Conservation (phyloP, 2,329 filamentous ascomycete genomes). For the Myriangium duriaei region DNA sequence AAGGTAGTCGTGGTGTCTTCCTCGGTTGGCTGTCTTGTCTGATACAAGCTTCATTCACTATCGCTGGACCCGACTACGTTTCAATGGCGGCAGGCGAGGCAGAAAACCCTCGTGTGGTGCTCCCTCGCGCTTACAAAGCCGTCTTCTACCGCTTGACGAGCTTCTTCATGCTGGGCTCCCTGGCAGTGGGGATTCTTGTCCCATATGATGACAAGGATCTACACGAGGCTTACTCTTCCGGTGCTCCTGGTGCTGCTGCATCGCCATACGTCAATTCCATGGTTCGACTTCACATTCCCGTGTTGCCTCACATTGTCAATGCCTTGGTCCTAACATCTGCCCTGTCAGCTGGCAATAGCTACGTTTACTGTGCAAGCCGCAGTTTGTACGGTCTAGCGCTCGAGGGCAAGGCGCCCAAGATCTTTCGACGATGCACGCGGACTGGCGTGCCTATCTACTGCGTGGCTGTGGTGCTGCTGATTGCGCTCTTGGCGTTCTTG, state of each 20-base stretch:
- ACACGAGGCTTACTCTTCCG: slow-evolving; percentile 45
- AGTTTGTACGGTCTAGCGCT: slow-evolving; percentile 57
- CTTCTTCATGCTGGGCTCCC: slow-evolving; percentile 64
- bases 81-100: slow-evolving; percentile 55
- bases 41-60: slow-evolving; percentile 57
- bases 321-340: slow-evolving; percentile 57
- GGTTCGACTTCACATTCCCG: slow-evolving; percentile 48
- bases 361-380: slow-evolving; percentile 55
- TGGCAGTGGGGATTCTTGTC: slow-evolving; percentile 60
- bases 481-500: slow-evolving; percentile 61
- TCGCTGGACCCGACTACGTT: slow-evolving; percentile 57
- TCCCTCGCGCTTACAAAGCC: slow-evolving; percentile 64
- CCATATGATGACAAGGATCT: slow-evolving; percentile 55
- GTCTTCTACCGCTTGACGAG: slow-evolving; percentile 66
- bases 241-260: slow-evolving; percentile 49
- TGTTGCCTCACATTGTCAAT: slow-evolving; percentile 61
- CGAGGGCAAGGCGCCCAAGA: slow-evolving; percentile 51
- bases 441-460: slow-evolving; percentile 63
- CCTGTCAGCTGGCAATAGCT: slow-evolving; percentile 56
- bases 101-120: slow-evolving; percentile 54
- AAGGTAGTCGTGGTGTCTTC: slow-evolving; percentile 56
- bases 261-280: slow-evolving; percentile 58
- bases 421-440: slow-evolving; percentile 49
- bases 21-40: slow-evolving; percentile 66
- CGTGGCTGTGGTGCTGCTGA: slow-evolving; percentile 51